These are phyloP conservation scores for Nematodospora valgi DNA, from an alignment of 805 yeast species.

Conservation along the genomic window DNA sequence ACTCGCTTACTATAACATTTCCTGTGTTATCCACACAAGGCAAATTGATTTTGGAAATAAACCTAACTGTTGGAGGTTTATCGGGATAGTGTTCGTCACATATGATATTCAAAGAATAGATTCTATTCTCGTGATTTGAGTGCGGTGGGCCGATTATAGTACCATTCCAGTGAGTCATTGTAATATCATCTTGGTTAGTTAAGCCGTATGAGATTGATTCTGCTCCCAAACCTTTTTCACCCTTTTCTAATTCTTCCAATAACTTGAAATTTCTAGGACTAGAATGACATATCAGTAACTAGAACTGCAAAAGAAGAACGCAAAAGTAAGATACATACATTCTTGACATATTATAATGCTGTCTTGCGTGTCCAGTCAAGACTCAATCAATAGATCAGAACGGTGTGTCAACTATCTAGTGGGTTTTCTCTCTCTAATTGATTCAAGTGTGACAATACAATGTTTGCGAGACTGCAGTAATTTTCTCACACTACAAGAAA, in stretches of 20 bases:
- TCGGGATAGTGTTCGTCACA: constrained; percentile 89
- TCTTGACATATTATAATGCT: constrained; percentile 47
- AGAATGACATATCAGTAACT: constrained; percentile 1
- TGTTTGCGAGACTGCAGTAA: too few species aligned
- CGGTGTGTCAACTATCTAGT: too few species aligned
- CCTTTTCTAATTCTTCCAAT: constrained; percentile 94
- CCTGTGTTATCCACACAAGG: constrained; percentile 83
- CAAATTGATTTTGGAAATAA: constrained; percentile 79
- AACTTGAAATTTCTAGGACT: constrained; percentile 93
- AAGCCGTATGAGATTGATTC: constrained; percentile 96
- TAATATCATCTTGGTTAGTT: constrained; percentile 82
- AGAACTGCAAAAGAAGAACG: not conserved
- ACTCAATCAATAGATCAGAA: too few species aligned
- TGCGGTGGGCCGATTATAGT: constrained; percentile 98
- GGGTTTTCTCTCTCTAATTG: too few species aligned
- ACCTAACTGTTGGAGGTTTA: constrained; percentile 77
- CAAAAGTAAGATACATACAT: constrained; percentile 32
- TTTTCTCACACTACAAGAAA: too few species aligned
- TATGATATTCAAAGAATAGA: constrained; percentile 74
- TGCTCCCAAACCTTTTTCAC: constrained; percentile 96
- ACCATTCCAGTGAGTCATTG: constrained; percentile 97
- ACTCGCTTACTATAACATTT: constrained; percentile 41
- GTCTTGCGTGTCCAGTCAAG: too few species aligned
- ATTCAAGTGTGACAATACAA: too few species aligned
- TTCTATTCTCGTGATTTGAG: constrained; percentile 83